Percentiles rank a stretch among this genome's conserved stretches.
Evolutionary conservation across 1,284 basidiomycete genomes (phyloP).

Genomic region (Apiotrichum brassicae): DNA sequence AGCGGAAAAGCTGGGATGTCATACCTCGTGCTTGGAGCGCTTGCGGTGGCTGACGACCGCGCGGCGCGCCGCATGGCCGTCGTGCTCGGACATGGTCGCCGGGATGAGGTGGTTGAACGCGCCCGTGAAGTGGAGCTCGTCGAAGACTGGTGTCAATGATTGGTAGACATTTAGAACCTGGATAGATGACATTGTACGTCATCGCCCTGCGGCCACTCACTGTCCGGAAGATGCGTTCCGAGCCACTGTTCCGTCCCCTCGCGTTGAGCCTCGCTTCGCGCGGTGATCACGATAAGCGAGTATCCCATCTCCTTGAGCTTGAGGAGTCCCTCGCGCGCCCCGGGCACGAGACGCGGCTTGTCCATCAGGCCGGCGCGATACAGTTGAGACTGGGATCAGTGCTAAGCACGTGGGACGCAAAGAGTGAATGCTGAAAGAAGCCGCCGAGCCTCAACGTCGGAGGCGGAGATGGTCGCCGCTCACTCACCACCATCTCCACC

Average conservation of each 20-base stretch:
- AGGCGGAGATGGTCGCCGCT: no score
- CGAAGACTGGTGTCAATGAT: conserved; percentile 52
- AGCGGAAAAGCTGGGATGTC: not conserved
- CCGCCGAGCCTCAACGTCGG: no score
- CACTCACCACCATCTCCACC: conserved; percentile 37
- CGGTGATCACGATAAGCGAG: conserved; percentile 63
- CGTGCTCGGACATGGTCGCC: conserved; percentile 41
- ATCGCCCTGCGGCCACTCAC: no score
- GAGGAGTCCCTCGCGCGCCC: conserved; percentile 58
- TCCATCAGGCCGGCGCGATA: conserved; percentile 47
- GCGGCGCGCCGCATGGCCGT: conserved; percentile 46
- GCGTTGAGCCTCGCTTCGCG: conserved; percentile 56
- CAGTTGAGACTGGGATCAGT: conserved; percentile 6
- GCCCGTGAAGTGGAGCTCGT: conserved; percentile 66
- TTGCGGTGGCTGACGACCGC: conserved; percentile 55
- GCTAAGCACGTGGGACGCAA: no score
- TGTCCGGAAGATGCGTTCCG: conserved; percentile 59
- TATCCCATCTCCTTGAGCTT: conserved; percentile 60
- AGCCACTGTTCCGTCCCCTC: conserved; percentile 64
- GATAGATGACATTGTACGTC: no score
- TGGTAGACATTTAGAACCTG: no score
- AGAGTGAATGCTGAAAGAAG: no score
- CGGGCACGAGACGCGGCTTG: conserved; percentile 52
- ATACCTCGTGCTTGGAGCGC: conserved; percentile 62
- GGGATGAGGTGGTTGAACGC: conserved; percentile 53